phyloP scores from a whole-genome alignment of 495 filamentous ascomycete genomes.

The Daldinia bambusicola region DNA sequence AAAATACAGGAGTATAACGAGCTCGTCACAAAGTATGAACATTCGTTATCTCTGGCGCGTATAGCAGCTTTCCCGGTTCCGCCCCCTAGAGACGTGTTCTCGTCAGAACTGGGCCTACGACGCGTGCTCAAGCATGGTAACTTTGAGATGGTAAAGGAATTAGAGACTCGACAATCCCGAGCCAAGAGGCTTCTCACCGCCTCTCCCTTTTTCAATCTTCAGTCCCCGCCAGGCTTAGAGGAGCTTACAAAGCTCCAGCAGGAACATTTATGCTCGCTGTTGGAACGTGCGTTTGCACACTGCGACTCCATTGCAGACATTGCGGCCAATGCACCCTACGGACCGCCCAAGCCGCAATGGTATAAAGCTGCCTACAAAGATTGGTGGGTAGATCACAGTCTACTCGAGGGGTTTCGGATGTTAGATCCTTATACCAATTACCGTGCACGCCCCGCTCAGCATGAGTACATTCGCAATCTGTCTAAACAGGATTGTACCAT shows the following conservation, averaged over 20 bases:
- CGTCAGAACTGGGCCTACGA: constrained; percentile 33
- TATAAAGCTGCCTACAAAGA: neutral
- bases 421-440: constrained; percentile 41
- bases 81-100: constrained; percentile 35
- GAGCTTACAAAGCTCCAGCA: constrained; percentile 9
- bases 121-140: constrained; percentile 23
- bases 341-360: neutral
- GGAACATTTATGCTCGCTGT: constrained; percentile 1
- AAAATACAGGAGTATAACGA: neutral
- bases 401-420: neutral
- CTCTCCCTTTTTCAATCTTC: neutral
- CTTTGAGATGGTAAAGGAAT: constrained; percentile 41
- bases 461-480: constrained; percentile 34
- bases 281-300: constrained; percentile 32
- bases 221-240: neutral
- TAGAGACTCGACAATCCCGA: constrained; percentile 39
- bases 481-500: constrained; percentile 37
- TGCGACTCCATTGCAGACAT: constrained; percentile 39
- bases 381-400: neutral
- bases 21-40: constrained; percentile 37
- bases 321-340: constrained; percentile 19
- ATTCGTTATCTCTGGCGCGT: constrained; percentile 32
- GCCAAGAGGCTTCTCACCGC: constrained; percentile 33
- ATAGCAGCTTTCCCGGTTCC: constrained; percentile 10
- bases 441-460: constrained; percentile 31